A percentile compares a stretch with the other conserved stretches of the same genome.
Conservation (phyloP, 371 early-diverging fungal genomes). For the Circinella umbellata region DNA sequence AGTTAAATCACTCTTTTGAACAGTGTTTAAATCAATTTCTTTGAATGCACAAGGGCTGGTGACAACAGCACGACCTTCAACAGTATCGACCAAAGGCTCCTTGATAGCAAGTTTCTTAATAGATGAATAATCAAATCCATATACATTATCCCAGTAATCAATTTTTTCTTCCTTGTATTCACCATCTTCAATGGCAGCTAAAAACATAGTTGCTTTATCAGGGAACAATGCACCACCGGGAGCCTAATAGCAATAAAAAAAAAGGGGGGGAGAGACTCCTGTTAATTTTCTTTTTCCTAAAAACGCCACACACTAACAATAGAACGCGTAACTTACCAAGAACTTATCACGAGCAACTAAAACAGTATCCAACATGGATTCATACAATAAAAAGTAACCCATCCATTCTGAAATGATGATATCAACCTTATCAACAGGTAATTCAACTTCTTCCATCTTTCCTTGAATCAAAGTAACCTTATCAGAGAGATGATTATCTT, state of each 20-base stretch:
- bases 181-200: slow-evolving; percentile 93
- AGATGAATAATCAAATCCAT: slow-evolving; percentile 90
- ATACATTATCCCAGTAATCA: slow-evolving; percentile 91
- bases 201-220: slow-evolving; percentile 87
- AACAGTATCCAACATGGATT: slow-evolving; percentile 98
- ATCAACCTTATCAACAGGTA: slow-evolving; percentile 92
- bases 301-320: too few species aligned
- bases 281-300: slow-evolving; percentile 14
- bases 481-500: slow-evolving; percentile 86
- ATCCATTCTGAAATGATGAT: slow-evolving; percentile 99
- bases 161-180: slow-evolving; percentile 95
- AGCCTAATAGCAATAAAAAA: slow-evolving; percentile 25
- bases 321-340: slow-evolving; percentile 54
- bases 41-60: slow-evolving; percentile 77
- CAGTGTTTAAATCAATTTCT: slow-evolving; percentile 81
- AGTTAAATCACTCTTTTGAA: slow-evolving; percentile 84
- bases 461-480: slow-evolving; percentile 90
- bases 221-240: slow-evolving; percentile 90
- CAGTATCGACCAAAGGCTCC: slow-evolving; percentile 94
- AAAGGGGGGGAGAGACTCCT: not conserved
- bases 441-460: slow-evolving; percentile 92
- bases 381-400: slow-evolving; percentile 98
- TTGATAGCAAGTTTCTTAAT: slow-evolving; percentile 88
- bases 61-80: slow-evolving; percentile 81
- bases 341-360: slow-evolving; percentile 94